These are phyloP conservation scores for Geotrichum siamense DNA, from an alignment of 1,139 yeast species.

Conservation along the genomic window DNA sequence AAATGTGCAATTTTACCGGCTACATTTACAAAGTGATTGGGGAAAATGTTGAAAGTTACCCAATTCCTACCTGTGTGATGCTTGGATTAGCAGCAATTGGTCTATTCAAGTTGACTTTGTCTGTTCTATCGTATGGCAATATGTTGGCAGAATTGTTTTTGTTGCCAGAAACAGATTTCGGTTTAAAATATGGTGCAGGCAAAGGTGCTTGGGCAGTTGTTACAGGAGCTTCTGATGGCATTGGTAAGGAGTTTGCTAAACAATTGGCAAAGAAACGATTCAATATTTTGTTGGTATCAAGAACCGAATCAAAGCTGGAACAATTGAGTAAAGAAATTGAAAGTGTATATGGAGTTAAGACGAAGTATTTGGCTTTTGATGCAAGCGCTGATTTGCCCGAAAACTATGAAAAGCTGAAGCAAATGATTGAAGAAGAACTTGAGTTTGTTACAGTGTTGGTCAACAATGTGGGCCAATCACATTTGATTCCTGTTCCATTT, in stretches of 20 bases:
- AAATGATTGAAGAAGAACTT: conserved; percentile 42
- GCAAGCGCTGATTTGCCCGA: conserved; percentile 51
- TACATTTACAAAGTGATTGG: conserved; percentile 16
- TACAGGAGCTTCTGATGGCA: conserved; percentile 97
- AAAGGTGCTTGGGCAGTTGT: conserved; percentile 77
- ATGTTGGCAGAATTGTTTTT: conserved; percentile 52
- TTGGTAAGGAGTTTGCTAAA: conserved; percentile 82
- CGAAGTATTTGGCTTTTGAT: conserved; percentile 71
- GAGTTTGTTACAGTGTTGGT: conserved; percentile 58
- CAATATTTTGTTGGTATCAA: conserved; percentile 72
- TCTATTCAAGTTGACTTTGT: conserved; percentile 42
- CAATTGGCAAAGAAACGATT: conserved; percentile 85
- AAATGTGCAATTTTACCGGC: conserved; percentile 4
- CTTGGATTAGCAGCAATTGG: conserved; percentile 38
- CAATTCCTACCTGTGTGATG: conserved; percentile 16
- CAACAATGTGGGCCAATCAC: conserved; percentile 93
- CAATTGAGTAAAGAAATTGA: conserved; percentile 56
- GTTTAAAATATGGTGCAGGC: conserved; percentile 65
- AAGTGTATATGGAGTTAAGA: conserved; percentile 51
- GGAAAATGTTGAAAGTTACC: conserved; percentile 12
- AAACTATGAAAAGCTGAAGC: conserved; percentile 49
- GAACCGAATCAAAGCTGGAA: conserved; percentile 74
- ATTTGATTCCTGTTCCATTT: conserved; percentile 91
- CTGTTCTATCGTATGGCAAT: conserved; percentile 39
- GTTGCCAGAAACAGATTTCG: conserved; percentile 55